Evolutionary conservation across 2,329 filamentous ascomycete species (phyloP).

Genomic region (Dactylellina cionopaga): DNA sequence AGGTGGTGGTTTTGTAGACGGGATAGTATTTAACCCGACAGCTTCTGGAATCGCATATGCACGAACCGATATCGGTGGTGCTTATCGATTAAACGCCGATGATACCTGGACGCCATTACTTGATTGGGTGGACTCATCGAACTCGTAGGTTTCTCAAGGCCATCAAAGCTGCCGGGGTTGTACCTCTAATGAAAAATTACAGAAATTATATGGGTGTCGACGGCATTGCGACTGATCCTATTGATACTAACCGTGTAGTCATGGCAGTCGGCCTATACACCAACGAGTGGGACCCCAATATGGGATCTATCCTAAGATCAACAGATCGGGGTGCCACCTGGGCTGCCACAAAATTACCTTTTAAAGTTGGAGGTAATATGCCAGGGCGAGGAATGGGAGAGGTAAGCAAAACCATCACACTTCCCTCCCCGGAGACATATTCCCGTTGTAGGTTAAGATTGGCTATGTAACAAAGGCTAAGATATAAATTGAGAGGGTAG

Average conservation of each 20-base stretch:
- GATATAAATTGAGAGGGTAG: slow-evolving; percentile 9
- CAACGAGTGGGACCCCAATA: slow-evolving; percentile 69
- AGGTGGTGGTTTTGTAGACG: slow-evolving; percentile 69
- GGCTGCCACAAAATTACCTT: slow-evolving; percentile 65
- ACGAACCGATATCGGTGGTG: slow-evolving; percentile 69
- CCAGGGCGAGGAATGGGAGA: slow-evolving; percentile 70
- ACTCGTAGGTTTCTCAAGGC: slow-evolving; percentile 60
- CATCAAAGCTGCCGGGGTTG: neutral
- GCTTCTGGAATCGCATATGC: slow-evolving; percentile 67
- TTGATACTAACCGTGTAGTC: slow-evolving; percentile 66
- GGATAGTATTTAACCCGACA: slow-evolving; percentile 67
- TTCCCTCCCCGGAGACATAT: neutral
- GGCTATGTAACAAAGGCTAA: neutral
- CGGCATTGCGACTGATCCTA: slow-evolving; percentile 68
- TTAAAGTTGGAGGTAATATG: slow-evolving; percentile 73
- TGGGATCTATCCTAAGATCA: slow-evolving; percentile 67
- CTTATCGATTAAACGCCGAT: slow-evolving; percentile 68
- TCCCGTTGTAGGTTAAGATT: neutral
- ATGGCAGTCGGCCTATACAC: slow-evolving; percentile 70
- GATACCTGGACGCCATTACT: slow-evolving; percentile 68
- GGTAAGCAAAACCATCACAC: slow-evolving; percentile 13
- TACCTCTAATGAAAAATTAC: neutral
- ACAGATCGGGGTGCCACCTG: slow-evolving; percentile 68
- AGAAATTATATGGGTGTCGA: slow-evolving; percentile 70
- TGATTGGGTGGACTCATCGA: slow-evolving; percentile 64